A percentile compares a stretch with the other conserved stretches of the same genome.
phyloP scores from a whole-genome alignment of 192 early-diverging fungal genomes.

The Phycomyces blakesleeanus region DNA sequence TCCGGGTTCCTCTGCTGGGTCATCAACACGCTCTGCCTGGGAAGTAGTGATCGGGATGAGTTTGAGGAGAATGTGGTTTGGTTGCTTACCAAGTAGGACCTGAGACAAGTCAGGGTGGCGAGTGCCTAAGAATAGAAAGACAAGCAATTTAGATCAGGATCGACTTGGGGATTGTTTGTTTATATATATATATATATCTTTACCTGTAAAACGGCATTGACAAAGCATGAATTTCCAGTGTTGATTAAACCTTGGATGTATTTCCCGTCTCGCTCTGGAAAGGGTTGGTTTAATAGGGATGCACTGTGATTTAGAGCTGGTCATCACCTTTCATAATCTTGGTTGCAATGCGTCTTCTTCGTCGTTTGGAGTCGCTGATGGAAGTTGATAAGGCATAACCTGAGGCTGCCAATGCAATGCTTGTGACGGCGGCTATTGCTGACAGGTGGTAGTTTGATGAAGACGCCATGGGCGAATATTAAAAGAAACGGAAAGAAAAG shows the following conservation, averaged over 20 bases:
- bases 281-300: not conserved
- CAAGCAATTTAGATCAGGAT: too few species aligned
- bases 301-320: not conserved
- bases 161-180: too few species aligned
- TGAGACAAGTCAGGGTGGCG: slow-evolving; percentile 9
- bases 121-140: not conserved
- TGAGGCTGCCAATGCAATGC: slow-evolving; percentile 33
- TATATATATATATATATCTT: not conserved
- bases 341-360: slow-evolving; percentile 27
- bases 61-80: not conserved
- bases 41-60: not conserved
- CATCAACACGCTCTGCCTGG: slow-evolving; percentile 39
- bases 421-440: slow-evolving; percentile 32
- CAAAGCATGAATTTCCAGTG: slow-evolving; percentile 89
- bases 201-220: slow-evolving; percentile 81
- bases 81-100: slow-evolving; percentile 11
- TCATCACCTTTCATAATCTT: slow-evolving; percentile 23
- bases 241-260: slow-evolving; percentile 73
- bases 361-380: slow-evolving; percentile 16
- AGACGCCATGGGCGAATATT: not conserved
- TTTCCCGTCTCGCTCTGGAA: slow-evolving; percentile 30
- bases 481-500: too few species aligned
- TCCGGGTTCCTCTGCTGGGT: slow-evolving; percentile 33
- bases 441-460: slow-evolving; percentile 37
- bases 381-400: slow-evolving; percentile 17